Percentiles rank a stretch among this genome's conserved stretches.
Evolutionary conservation across 106 monocot species (phyloP).

Genomic region (Dioscorea dumetorum): DNA sequence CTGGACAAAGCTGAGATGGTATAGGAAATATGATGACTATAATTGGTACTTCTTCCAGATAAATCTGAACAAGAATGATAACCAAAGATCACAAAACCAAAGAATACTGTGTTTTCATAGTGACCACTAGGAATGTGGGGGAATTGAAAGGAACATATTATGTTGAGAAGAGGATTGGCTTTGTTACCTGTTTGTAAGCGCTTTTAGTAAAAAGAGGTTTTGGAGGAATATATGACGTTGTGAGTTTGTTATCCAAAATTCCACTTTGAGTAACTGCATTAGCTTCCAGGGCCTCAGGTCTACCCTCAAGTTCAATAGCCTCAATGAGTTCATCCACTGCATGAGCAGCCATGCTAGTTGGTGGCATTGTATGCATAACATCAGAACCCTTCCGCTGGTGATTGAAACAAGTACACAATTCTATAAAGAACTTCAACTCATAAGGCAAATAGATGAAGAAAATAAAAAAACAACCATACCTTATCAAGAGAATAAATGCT

Average conservation of each 20-base stretch:
- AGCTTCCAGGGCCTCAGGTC: constrained; percentile 21
- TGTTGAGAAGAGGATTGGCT: background rate
- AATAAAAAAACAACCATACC: constrained; percentile 12
- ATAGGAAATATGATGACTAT: background rate
- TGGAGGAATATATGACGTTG: constrained; percentile 27
- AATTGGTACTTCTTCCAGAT: background rate
- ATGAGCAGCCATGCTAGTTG: constrained; percentile 68
- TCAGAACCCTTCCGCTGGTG: constrained; percentile 46
- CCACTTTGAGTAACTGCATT: constrained; percentile 22
- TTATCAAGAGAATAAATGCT: constrained; percentile 3
- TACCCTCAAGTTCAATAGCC: constrained; percentile 54
- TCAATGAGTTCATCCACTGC: constrained; percentile 64
- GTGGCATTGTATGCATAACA: constrained; percentile 20
- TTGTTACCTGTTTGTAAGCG: constrained; percentile 53
- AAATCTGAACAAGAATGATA: background rate
- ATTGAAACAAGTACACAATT: background rate
- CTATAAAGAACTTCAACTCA: background rate
- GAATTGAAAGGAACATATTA: no score
- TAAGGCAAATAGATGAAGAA: background rate
- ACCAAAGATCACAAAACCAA: background rate
- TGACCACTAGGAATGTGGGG: background rate
- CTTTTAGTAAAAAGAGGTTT: constrained; percentile 30
- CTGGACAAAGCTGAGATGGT: background rate
- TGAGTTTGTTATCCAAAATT: constrained; percentile 15
- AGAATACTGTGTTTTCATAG: background rate